Evolutionary conservation across 345 rosid genomes (phyloP), one percentile per base, ranked within the genome.

Genomic region (Salix arbutifolia): DNA sequence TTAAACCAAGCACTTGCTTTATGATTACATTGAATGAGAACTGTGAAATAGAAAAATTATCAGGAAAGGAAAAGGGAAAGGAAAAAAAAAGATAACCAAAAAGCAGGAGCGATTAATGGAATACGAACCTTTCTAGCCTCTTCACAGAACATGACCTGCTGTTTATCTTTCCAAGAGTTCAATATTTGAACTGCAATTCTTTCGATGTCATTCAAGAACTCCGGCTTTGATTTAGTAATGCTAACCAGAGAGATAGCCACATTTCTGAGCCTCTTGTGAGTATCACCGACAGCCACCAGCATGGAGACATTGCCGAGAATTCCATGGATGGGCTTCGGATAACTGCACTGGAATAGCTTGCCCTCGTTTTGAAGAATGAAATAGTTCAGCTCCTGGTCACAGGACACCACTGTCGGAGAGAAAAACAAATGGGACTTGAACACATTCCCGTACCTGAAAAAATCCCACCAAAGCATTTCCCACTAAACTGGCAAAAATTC

Each of bases 21-120:
- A 87, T 85, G 79, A 89, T 87, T 79, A 89, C 90, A 81, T 89
- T 89, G 87, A 89, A 87, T 69, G 90, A 85, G 82, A 87, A 89
- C 92, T 89, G 76, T 72, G 23, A 13, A 70, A 74, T 53, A 44
- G 56, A 65, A 75, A 42, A 4, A 13, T 13, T 1, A 44, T 44
- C 18, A 18, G 5, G 21, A 70, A 18, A 30, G 31, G 30, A 23
- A 64, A 37, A 56, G 19, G n/a, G n/a, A n/a, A n/a, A n/a, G n/a
- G n/a, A 30, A 28, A 40, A 37, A 23, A 64, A 30, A 56, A 30
- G 38, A 16, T 9, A 16, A 23, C 6, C 28, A 8, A 6, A 68
- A 37, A 38, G 17, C 58, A n/a, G 6, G 10, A 8, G 21, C n/a
- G 58, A 35, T 17, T 19, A 21, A 23, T 26, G 10, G 31, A 26